phyloP scores from a whole-genome alignment of 805 yeast species.

The Yarrowia osloensis region DNA sequence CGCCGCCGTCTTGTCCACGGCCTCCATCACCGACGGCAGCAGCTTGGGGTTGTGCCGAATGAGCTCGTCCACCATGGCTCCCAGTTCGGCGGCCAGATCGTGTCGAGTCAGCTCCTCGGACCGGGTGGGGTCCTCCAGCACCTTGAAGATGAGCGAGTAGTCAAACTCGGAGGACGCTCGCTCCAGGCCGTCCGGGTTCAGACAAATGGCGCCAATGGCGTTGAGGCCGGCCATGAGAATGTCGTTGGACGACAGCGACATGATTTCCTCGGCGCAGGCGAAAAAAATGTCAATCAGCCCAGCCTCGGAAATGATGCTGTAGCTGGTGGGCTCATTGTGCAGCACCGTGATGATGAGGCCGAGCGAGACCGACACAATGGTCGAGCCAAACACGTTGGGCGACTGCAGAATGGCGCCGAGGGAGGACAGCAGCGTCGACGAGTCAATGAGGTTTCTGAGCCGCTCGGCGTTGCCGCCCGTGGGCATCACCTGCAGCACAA shows the following conservation, averaged over 20 bases:
- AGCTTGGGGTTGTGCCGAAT: conserved; percentile 29
- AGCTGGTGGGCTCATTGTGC: conserved; percentile 91
- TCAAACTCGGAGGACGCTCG: conserved; percentile 33
- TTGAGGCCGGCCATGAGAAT: conserved; percentile 66
- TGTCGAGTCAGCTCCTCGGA: conserved; percentile 22
- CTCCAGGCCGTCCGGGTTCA: conserved; percentile 70
- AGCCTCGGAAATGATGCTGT: conserved; percentile 74
- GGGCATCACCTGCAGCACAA: conserved; percentile 63
- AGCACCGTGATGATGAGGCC: conserved; percentile 69
- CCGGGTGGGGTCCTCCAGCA: conserved; percentile 19
- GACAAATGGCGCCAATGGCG: conserved; percentile 77
- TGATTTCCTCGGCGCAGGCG: conserved; percentile 55
- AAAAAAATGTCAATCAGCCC: conserved; percentile 67
- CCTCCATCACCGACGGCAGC: conserved; percentile 20
- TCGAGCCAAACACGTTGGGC: conserved; percentile 65
- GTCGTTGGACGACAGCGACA: conserved; percentile 58
- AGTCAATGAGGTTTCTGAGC: conserved; percentile 81
- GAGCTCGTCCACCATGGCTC: conserved; percentile 27
- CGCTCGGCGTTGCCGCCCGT: conserved; percentile 77
- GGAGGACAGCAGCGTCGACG: conserved; percentile 66
- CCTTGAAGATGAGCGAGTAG: conserved; percentile 9
- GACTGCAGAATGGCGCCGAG: conserved; percentile 56
- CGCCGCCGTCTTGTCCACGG: neutral
- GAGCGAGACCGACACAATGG: conserved; percentile 59
- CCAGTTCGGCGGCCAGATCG: conserved; percentile 18